These are phyloP conservation scores for Yarrowia phangngaensis DNA, from an alignment of 805 yeast genomes.

Conservation along the genomic window DNA sequence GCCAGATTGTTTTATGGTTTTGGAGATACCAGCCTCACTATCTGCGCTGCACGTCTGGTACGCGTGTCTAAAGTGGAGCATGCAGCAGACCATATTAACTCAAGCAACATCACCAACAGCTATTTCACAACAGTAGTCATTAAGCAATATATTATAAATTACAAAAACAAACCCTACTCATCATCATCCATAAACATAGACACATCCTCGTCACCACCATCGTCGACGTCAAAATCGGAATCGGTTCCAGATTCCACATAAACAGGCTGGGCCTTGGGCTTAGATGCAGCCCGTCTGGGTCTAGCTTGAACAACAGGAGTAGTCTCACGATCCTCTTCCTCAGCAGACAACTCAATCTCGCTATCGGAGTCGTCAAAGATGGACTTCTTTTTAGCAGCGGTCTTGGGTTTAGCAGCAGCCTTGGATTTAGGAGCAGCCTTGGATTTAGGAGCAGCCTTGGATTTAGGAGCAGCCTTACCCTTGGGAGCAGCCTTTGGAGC, in stretches of 20 bases:
- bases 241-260: slow-evolving; percentile 28
- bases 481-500: slow-evolving; percentile 17
- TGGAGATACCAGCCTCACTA: too few relatives aligned
- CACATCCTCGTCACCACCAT: slow-evolving; percentile 27
- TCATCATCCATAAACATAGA: slow-evolving; percentile 23
- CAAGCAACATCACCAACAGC: too few relatives aligned
- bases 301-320: slow-evolving; percentile 29
- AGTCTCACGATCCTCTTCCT: slow-evolving; percentile 24
- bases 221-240: slow-evolving; percentile 26
- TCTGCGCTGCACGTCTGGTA: too few relatives aligned
- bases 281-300: slow-evolving; percentile 37
- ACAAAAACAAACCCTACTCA: background rate
- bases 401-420: slow-evolving; percentile 34
- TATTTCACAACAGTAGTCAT: too few relatives aligned
- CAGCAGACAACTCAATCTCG: slow-evolving; percentile 27
- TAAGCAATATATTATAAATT: background rate
- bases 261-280: slow-evolving; percentile 24
- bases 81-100: too few relatives aligned
- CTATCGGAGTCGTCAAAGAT: slow-evolving; percentile 28
- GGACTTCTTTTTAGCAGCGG: slow-evolving; percentile 34
- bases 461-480: slow-evolving; percentile 28
- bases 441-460: slow-evolving; percentile 26
- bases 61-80: too few relatives aligned
- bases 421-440: slow-evolving; percentile 23
- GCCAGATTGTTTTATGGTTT: too few relatives aligned